Conservation (phyloP, 2,329 filamentous ascomycete species). For the Shiraia sp. region DNA sequence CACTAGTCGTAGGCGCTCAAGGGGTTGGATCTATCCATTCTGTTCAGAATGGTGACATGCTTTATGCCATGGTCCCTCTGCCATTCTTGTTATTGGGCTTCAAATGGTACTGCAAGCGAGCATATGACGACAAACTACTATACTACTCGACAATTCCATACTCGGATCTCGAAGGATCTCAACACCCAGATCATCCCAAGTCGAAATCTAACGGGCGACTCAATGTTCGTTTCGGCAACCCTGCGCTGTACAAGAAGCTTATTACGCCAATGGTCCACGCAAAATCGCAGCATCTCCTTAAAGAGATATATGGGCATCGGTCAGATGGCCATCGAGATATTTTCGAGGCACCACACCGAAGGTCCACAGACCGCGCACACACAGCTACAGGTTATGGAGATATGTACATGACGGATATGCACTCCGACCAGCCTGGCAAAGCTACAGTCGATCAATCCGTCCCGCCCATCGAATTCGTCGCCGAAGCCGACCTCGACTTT, state of each 20-base stretch:
- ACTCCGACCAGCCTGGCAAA: conserved; percentile 58
- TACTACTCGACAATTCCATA: conserved; percentile 70
- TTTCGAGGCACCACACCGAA: conserved; percentile 29
- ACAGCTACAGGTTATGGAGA: conserved; percentile 74
- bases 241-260: conserved; percentile 73
- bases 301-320: conserved; percentile 80
- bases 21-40: conserved; percentile 55
- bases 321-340: conserved; percentile 58
- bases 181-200: conserved; percentile 38
- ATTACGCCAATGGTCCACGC: conserved; percentile 82
- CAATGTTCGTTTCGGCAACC: conserved; percentile 81
- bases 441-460: conserved; percentile 5
- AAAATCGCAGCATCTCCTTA: conserved; percentile 82
- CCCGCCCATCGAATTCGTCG: conserved; percentile 81
- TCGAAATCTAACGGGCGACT: conserved; percentile 61
- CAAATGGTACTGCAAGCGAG: conserved; percentile 77
- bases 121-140: conserved; percentile 77
- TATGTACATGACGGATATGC: conserved; percentile 79
- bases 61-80: conserved; percentile 72
- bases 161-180: conserved; percentile 56
- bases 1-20: conserved; percentile 73
- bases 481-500: conserved; percentile 83
- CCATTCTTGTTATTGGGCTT: conserved; percentile 78
- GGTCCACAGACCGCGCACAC: conserved; percentile 40
- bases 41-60: conserved; percentile 52